phyloP scores from a whole-genome alignment of 352 stramenopile genomes.

The Phytopythium vexans region DNA sequence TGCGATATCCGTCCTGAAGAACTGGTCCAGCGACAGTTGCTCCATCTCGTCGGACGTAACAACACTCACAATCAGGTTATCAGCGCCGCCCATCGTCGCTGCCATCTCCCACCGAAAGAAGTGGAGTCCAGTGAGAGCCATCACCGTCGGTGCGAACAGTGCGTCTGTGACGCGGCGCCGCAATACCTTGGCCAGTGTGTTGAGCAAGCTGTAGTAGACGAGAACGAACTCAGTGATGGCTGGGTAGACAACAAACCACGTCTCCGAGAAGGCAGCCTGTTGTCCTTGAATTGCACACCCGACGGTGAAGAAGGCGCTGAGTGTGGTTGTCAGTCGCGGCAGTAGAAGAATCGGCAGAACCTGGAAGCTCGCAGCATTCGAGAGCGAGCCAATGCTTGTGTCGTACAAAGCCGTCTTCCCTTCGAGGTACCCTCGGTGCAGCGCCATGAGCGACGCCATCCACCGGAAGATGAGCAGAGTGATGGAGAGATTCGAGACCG shows the following conservation, averaged over 20 bases:
- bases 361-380: constrained; percentile 11
- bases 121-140: not conserved
- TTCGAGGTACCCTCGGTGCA: not conserved
- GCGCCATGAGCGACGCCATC: not conserved
- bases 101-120: not conserved
- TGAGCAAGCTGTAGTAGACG: constrained; percentile 11
- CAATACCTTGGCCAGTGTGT: constrained; percentile 7
- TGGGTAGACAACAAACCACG: constrained; percentile 14
- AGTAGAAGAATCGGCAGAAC: constrained; percentile 6
- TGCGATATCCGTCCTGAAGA: constrained; percentile 11
- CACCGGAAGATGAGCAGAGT: constrained; percentile 3
- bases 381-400: constrained; percentile 8
- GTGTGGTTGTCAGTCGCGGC: constrained; percentile 4
- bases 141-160: constrained; percentile 4
- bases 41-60: constrained; percentile 13
- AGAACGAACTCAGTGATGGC: constrained; percentile 9
- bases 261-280: constrained; percentile 3
- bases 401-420: not conserved
- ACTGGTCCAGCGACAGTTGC: not conserved
- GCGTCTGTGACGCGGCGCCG: constrained; percentile 6
- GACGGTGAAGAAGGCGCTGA: constrained; percentile 7
- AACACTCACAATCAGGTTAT: constrained; percentile 1
- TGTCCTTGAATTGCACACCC: constrained; percentile 9
- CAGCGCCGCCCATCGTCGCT: constrained; percentile 3
- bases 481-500: not conserved